Conservation (phyloP, 352 stramenopile species). For the Lagenidium sp. region DNA sequence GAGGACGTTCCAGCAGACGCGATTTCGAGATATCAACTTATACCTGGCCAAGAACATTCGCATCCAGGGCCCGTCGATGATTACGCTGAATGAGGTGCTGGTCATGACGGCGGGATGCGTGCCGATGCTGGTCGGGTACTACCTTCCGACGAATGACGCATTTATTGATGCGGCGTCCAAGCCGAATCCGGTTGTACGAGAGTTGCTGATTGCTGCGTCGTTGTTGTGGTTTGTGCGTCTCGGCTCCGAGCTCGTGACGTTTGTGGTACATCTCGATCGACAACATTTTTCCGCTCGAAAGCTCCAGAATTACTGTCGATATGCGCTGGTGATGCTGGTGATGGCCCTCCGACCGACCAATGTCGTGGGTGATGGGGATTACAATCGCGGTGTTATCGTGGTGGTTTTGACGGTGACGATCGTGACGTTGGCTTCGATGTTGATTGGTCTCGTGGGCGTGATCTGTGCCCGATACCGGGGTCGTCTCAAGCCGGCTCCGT, state of each 20-base stretch:
- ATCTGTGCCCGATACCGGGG: no score
- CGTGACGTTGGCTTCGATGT: not conserved
- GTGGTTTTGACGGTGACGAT: not conserved
- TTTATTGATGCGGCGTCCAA: not conserved
- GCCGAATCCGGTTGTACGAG: not conserved
- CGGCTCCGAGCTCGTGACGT: not conserved
- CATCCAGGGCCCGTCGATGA: not conserved
- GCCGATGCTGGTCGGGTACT: not conserved
- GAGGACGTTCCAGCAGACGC: not conserved
- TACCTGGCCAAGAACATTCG: not conserved
- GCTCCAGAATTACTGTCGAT: not conserved
- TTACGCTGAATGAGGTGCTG: not conserved
- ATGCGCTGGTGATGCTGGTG: not conserved
- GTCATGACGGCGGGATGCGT: not conserved
- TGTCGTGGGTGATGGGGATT: not conserved
- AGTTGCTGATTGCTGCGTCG: not conserved
- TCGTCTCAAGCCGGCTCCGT: no score
- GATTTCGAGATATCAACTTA: constrained; percentile 1
- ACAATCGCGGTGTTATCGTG: not conserved
- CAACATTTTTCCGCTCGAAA: not conserved
- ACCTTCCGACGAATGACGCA: not conserved
- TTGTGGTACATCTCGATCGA: not conserved
- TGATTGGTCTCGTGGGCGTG: not conserved
- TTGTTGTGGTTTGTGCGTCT: not conserved
- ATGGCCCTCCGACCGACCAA: not conserved